A percentile compares a stretch with the other conserved stretches of the same genome.
Evolutionary conservation across 768 basidiomycete genomes (phyloP).

Genomic region (Tylopilus sp.): DNA sequence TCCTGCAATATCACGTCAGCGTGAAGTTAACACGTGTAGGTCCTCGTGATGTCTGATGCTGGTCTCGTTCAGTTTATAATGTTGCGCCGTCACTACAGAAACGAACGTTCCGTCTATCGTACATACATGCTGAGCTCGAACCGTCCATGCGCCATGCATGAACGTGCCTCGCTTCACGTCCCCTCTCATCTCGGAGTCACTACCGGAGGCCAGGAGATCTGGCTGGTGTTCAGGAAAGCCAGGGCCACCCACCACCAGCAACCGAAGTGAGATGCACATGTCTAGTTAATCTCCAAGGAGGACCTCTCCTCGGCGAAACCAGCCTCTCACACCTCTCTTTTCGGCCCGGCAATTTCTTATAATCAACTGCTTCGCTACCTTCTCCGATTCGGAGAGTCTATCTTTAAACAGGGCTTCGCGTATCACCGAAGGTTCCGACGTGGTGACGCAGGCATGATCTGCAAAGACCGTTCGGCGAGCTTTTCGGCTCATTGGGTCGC

Average conservation of each 20-base stretch:
- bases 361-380: constrained; percentile 20
- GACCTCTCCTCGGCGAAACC: constrained; percentile 24
- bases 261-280: constrained; percentile 17
- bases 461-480: constrained; percentile 34
- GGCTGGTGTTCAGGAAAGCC: not conserved
- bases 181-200: not conserved
- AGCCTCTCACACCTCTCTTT: constrained; percentile 21
- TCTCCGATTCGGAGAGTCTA: constrained; percentile 23
- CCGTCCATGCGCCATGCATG: constrained; percentile 1
- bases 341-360: constrained; percentile 28
- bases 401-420: constrained; percentile 21
- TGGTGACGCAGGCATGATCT: constrained; percentile 40
- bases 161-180: constrained; percentile 1
- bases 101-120: constrained; percentile 15
- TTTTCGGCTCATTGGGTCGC: constrained; percentile 29
- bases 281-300: constrained; percentile 26
- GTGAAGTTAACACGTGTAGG: constrained; percentile 20
- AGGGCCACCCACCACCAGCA: constrained; percentile 4
- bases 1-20: constrained; percentile 17
- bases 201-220: not conserved
- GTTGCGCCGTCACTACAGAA: constrained; percentile 8
- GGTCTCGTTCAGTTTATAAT: not conserved
- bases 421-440: constrained; percentile 19
- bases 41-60: constrained; percentile 2
- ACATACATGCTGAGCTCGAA: constrained; percentile 3